phyloP scores from a whole-genome alignment of 768 basidiomycete species.

The Clathrus columnatus region DNA sequence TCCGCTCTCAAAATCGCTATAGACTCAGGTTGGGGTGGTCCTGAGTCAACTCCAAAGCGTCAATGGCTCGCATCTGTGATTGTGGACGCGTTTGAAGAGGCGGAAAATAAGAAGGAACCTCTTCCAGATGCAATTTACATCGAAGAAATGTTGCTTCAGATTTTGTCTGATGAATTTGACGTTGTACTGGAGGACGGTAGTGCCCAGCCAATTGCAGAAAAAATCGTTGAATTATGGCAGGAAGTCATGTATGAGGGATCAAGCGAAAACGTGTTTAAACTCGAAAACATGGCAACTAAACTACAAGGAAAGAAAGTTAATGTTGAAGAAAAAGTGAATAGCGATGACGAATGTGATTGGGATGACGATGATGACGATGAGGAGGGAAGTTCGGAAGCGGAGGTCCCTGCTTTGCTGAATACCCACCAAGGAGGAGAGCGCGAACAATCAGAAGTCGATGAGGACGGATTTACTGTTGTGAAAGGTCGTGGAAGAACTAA shows the following conservation, averaged over 20 bases:
- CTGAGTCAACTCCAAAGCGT: constrained; percentile 58
- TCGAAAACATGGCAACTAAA: constrained; percentile 57
- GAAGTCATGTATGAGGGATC: constrained; percentile 29
- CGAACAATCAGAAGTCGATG: constrained; percentile 72
- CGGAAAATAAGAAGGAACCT: constrained; percentile 36
- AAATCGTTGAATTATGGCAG: constrained; percentile 61
- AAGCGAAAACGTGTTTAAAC: constrained; percentile 41
- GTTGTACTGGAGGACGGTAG: constrained; percentile 78
- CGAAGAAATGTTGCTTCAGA: constrained; percentile 72
- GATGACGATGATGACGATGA: constrained; percentile 31
- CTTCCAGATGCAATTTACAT: constrained; percentile 65
- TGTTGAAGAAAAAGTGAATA: constrained; percentile 34
- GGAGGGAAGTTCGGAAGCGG: constrained; percentile 35
- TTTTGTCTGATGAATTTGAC: constrained; percentile 85
- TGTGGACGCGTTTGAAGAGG: constrained; percentile 56
- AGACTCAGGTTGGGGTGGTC: constrained; percentile 80
- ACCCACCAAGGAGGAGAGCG: constrained; percentile 20
- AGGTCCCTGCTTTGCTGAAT: constrained; percentile 49
- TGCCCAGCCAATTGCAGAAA: constrained; percentile 59
- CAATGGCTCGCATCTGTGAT: constrained; percentile 79
- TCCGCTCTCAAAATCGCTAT: constrained; percentile 80
- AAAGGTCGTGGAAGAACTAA: constrained; percentile 24
- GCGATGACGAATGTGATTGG: constrained; percentile 23
- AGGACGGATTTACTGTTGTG: constrained; percentile 88
- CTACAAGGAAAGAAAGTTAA: constrained; percentile 47